Percentiles rank a stretch among this genome's conserved stretches.
These are phyloP conservation scores for Acanthamoeba royreba DNA, from an alignment of 208 protist genomes.

Conservation along the genomic window DNA sequence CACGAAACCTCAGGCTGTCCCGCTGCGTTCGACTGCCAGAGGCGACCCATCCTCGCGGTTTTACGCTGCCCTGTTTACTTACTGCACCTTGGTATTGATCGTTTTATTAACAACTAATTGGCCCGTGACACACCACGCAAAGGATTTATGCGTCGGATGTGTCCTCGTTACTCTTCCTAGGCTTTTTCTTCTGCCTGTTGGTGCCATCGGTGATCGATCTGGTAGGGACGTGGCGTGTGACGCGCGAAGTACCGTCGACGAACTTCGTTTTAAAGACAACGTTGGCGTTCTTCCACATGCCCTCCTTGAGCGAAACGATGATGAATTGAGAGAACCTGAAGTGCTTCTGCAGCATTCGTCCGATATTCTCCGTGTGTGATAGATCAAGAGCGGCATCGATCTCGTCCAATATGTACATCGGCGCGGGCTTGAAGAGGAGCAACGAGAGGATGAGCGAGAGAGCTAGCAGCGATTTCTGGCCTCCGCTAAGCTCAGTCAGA, in stretches of 20 bases:
- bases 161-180: neutral
- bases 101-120: neutral
- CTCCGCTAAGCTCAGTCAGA: conserved; percentile 98
- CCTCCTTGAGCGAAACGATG: conserved; percentile 98
- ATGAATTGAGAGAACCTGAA: conserved; percentile 98
- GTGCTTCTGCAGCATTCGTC: conserved; percentile 95
- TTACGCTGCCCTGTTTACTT: too few species aligned
- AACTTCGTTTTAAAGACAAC: conserved; percentile 98
- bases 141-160: neutral
- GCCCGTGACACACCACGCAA: neutral
- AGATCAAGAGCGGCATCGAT: conserved; percentile 99
- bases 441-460: conserved; percentile 98
- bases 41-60: too few species aligned
- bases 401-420: conserved; percentile 99
- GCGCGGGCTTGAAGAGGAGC: conserved; percentile 97
- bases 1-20: too few species aligned
- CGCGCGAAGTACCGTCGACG: conserved; percentile 80
- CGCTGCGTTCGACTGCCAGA: too few species aligned
- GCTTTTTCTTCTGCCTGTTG: neutral
- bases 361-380: conserved; percentile 97
- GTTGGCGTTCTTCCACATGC: conserved; percentile 99
- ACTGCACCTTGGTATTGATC: neutral
- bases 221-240: conserved; percentile 50
- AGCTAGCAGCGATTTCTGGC: conserved; percentile 98
- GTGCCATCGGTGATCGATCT: neutral